phyloP scores from a whole-genome alignment of 1,284 basidiomycete genomes.

The Cystobasidium slooffiae region DNA sequence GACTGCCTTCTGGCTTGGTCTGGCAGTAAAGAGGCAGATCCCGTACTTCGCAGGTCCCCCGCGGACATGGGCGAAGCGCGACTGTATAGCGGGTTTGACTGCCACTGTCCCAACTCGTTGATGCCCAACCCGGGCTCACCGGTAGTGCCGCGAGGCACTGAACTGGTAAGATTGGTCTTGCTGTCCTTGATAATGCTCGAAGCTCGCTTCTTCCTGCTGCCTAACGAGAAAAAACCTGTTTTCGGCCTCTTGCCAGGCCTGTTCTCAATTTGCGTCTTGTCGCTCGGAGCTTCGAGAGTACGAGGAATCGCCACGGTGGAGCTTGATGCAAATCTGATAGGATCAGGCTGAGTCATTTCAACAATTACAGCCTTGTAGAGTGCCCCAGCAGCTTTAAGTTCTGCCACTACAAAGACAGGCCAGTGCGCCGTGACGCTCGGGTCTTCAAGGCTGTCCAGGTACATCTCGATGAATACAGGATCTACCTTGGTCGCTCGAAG shows the following conservation, averaged over 20 bases:
- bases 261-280: too few species aligned
- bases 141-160: background rate
- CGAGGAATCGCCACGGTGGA: background rate
- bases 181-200: background rate
- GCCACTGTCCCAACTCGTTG: too few species aligned
- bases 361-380: slow-evolving; percentile 34
- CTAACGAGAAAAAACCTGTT: background rate
- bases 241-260: too few species aligned
- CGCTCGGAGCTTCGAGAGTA: too few species aligned
- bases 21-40: background rate
- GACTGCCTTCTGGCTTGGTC: background rate
- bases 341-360: background rate
- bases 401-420: slow-evolving; percentile 39
- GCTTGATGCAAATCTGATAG: background rate
- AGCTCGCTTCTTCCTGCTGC: background rate
- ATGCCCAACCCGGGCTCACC: background rate
- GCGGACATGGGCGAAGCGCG: too few species aligned
- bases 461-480: slow-evolving; percentile 30
- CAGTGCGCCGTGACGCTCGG: slow-evolving; percentile 18
- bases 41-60: too few species aligned
- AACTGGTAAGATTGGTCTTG: background rate
- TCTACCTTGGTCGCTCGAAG: slow-evolving; percentile 7
- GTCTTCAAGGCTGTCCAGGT: slow-evolving; percentile 35
- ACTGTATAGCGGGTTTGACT: too few species aligned
- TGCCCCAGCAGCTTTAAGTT: slow-evolving; percentile 13